Base-by-base conservation (phyloP, 192 early-diverging fungal species). In the Backusella circina region DNA sequence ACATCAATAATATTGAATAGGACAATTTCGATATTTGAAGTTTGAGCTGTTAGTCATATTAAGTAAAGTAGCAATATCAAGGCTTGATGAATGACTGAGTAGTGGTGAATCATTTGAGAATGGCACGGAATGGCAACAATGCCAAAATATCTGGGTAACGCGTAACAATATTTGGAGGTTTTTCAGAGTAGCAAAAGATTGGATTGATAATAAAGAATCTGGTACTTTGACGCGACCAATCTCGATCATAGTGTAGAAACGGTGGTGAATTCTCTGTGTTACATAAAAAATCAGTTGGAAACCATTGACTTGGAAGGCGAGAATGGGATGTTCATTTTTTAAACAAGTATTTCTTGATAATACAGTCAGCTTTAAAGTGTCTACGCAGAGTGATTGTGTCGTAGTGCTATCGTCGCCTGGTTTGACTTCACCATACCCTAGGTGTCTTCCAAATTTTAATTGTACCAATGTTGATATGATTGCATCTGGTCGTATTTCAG, bases 21-120 rank as follows among this genome's bases (percentile, higher is more conserved):
- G 38, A 30, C 18, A 70, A 70, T 70, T 26, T 50, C 68, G 68
- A 12, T 44, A 44, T 70, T 70, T 70, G 68, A 23, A 70, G 68
- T 10, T 70, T 31, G 68, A 70, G 68, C 21, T 70, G 38, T 28
- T 70, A 28, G 23, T 15, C 68, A 70, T 70, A 44, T 70, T 69
- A n/a, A 44, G 18, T 21, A 69, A 69, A 38, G 4, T 69, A 1
- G 5, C 36, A 69, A 69, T 69, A 39, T 16, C 18, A 8, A 69
- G 36, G 38, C 35, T 38, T 69, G 67, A n/a, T n/a, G n/a, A n/a
- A n/a, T n/a, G 13, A 39, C 3, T 9, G 5, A 32, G 33, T 32
- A 18, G 5, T 36, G 65, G 5, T 36, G 65, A 51, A n/a, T 21
- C 13, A 21, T 51, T 21, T 51, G 47, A 18, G 13, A 51, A 51